Evolutionary conservation across 768 basidiomycete genomes (phyloP).

Genomic region (Pholiota microspora): DNA sequence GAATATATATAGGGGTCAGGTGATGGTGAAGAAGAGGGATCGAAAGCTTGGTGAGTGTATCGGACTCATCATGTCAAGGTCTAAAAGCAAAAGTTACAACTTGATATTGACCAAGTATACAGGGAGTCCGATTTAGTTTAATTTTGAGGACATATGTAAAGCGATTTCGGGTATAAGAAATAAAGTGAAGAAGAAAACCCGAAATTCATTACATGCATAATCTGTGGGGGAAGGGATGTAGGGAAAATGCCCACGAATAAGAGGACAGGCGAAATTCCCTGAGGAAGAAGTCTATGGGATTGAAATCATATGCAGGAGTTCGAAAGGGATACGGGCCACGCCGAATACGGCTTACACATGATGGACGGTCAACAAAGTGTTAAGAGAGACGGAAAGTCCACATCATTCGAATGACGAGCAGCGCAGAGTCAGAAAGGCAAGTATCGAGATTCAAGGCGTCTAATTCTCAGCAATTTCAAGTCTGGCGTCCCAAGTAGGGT

Average conservation of each 20-base stretch:
- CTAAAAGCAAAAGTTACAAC: background rate
- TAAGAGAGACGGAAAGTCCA: background rate
- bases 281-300: background rate
- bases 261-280: background rate
- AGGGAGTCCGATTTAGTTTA: background rate
- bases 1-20: background rate
- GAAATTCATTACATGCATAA: background rate
- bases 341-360: constrained; percentile 11
- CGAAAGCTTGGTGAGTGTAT: background rate
- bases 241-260: background rate
- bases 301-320: background rate
- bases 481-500: constrained; percentile 7
- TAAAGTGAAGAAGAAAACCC: background rate
- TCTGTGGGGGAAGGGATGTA: background rate
- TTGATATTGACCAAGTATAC: background rate
- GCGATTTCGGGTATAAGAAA: background rate
- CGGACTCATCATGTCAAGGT: background rate
- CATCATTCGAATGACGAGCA: constrained; percentile 1
- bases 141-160: constrained; percentile 7
- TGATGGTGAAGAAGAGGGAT: background rate
- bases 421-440: background rate
- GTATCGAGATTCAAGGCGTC: constrained; percentile 1
- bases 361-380: constrained; percentile 10
- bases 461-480: constrained; percentile 8
- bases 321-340: background rate